Percentiles rank a stretch among this genome's conserved stretches.
Conservation (phyloP, 768 basidiomycete species). For the Asterophora lycoperdoides region DNA sequence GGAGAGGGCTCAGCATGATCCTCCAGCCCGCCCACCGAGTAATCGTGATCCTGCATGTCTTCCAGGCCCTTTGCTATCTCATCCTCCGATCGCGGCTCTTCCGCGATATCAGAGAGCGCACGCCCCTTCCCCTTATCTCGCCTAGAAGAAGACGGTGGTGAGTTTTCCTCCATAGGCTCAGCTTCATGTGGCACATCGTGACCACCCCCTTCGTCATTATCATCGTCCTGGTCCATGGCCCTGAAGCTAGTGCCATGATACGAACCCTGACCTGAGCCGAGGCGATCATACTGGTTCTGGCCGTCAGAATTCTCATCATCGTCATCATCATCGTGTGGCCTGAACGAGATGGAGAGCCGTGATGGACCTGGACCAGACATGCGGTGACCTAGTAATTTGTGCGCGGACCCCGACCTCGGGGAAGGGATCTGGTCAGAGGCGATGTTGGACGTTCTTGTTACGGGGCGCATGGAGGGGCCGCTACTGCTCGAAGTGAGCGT, state of each 20-base stretch:
- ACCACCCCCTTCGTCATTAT: constrained; percentile 33
- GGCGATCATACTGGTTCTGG: constrained; percentile 17
- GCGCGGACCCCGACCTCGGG: constrained; percentile 36
- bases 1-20: constrained; percentile 22
- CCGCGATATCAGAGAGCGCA: constrained; percentile 30
- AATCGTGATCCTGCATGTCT: constrained; percentile 29
- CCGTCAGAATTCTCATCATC: constrained; percentile 13
- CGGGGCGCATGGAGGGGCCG: constrained; percentile 40
- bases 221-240: constrained; percentile 47
- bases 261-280: constrained; percentile 20
- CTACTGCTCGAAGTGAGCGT: constrained; percentile 38
- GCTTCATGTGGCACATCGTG: constrained; percentile 28
- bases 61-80: constrained; percentile 40
- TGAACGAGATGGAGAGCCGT: constrained; percentile 33
- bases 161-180: constrained; percentile 26
- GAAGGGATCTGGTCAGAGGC: constrained; percentile 64
- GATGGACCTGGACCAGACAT: constrained; percentile 39
- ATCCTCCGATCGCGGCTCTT: constrained; percentile 41
- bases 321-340: constrained; percentile 23
- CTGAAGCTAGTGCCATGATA: constrained; percentile 40
- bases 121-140: constrained; percentile 16
- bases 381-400: constrained; percentile 22
- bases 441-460: constrained; percentile 49
- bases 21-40: constrained; percentile 27
- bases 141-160: constrained; percentile 14